Evolutionary conservation across 192 early-diverging fungal species (phyloP).

Genomic region (Radiomyces spectabilis): DNA sequence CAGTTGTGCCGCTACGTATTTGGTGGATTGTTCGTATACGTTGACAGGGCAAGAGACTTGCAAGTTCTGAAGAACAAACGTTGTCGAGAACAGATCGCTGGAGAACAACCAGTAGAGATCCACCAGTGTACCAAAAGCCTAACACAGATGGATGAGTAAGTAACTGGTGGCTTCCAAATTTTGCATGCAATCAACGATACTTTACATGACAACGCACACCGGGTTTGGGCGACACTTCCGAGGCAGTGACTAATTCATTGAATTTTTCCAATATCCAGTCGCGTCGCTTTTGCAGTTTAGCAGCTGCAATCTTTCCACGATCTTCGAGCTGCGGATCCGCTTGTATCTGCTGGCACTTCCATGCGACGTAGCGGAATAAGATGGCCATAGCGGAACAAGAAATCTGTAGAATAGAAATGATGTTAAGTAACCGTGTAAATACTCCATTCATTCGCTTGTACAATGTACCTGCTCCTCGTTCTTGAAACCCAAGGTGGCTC

Average conservation of each 20-base stretch:
- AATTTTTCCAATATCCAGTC: slow-evolving; percentile 8
- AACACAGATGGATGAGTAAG: too few relatives aligned
- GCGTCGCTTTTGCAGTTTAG: slow-evolving; percentile 1
- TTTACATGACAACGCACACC: too few relatives aligned
- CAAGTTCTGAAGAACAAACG: too few relatives aligned
- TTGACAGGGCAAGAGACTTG: too few relatives aligned
- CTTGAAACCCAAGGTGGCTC: slow-evolving; percentile 2
- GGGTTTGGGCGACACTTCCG: neutral
- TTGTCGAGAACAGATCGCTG: slow-evolving; percentile 42
- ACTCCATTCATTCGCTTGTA: neutral
- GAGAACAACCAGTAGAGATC: slow-evolving; percentile 45
- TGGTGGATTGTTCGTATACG: slow-evolving; percentile 23
- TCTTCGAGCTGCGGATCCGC: neutral
- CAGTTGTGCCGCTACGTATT: slow-evolving; percentile 32
- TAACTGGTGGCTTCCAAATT: too few relatives aligned
- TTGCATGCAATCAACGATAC: too few relatives aligned
- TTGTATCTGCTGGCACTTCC: slow-evolving; percentile 11
- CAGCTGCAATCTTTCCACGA: neutral
- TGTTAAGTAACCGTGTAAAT: neutral
- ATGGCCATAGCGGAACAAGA: slow-evolving; percentile 18
- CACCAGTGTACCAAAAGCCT: slow-evolving; percentile 35
- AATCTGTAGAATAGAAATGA: slow-evolving; percentile 9
- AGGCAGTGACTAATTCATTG: neutral
- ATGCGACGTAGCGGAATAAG: slow-evolving; percentile 27
- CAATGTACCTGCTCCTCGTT: neutral